Conservation (phyloP, 2,329 filamentous ascomycete genomes). For the Paradendryphiella salina region DNA sequence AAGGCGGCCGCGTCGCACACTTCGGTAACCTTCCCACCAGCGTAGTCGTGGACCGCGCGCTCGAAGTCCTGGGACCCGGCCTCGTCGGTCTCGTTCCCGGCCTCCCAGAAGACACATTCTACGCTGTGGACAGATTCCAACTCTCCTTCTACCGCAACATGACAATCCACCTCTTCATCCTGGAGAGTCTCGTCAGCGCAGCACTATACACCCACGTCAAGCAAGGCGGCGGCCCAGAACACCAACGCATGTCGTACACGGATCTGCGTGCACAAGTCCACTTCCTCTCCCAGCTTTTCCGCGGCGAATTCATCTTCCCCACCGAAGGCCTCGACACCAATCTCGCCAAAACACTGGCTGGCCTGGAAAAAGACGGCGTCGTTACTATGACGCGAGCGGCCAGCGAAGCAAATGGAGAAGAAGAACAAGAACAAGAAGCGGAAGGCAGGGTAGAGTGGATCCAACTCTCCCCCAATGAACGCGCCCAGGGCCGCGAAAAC, state of each 20-base stretch:
- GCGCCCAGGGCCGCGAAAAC: slow-evolving; percentile 81
- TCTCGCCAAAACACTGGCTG: slow-evolving; percentile 74
- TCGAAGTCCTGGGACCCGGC: slow-evolving; percentile 88
- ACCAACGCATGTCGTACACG: slow-evolving; percentile 75
- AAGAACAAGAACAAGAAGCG: slow-evolving; percentile 5
- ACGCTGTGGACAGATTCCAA: slow-evolving; percentile 91
- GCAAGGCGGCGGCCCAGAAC: slow-evolving; percentile 78
- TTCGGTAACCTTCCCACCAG: slow-evolving; percentile 80
- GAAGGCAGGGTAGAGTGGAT: slow-evolving; percentile 59
- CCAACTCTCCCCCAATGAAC: slow-evolving; percentile 75
- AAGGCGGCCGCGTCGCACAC: slow-evolving; percentile 90
- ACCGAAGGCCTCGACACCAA: slow-evolving; percentile 81
- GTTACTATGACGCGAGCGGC: slow-evolving; percentile 65
- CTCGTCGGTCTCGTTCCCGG: slow-evolving; percentile 79
- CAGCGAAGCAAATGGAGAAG: slow-evolving; percentile 44
- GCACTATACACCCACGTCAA: slow-evolving; percentile 92
- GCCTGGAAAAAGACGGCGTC: slow-evolving; percentile 77
- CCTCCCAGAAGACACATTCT: slow-evolving; percentile 88
- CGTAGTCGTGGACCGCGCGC: slow-evolving; percentile 81
- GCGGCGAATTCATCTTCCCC: slow-evolving; percentile 95
- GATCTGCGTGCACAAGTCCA: slow-evolving; percentile 77
- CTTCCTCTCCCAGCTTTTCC: slow-evolving; percentile 88
- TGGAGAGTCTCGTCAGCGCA: slow-evolving; percentile 85
- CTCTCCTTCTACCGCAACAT: slow-evolving; percentile 98
- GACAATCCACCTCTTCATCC: slow-evolving; percentile 98